Evolutionary conservation across 2,329 filamentous ascomycete genomes (phyloP).

Genomic region (Sporothrix luriei): DNA sequence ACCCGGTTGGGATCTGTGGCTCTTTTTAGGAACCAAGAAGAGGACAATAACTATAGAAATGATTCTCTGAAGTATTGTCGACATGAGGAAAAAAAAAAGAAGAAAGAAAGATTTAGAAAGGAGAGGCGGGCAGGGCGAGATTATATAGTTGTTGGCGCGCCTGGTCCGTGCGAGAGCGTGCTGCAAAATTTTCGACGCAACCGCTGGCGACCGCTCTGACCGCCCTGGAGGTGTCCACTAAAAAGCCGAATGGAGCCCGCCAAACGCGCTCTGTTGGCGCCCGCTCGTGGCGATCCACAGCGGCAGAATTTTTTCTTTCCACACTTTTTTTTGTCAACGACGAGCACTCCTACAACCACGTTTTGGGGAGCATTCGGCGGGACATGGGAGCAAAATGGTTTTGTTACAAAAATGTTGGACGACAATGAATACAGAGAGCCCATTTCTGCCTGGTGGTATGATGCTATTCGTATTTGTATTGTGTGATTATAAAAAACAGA

Average conservation of each 20-base stretch:
- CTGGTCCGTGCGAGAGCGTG: conserved; percentile 30
- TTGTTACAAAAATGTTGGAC: neutral
- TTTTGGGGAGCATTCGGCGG: neutral
- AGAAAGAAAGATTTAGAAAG: conserved; percentile 46
- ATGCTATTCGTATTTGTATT: conserved; percentile 1
- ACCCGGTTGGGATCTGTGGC: conserved; percentile 94
- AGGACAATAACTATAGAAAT: conserved; percentile 97
- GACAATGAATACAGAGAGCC: no score
- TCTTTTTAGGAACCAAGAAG: conserved; percentile 89
- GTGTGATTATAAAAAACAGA: neutral
- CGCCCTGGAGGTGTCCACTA: conserved; percentile 4
- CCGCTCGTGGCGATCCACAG: conserved; percentile 6
- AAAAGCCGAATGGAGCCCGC: neutral
- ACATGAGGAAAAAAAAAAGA: conserved; percentile 58
- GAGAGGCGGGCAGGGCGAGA: conserved; percentile 36
- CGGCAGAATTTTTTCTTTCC: conserved; percentile 23
- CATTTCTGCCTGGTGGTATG: neutral
- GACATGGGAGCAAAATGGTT: neutral
- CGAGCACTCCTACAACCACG: neutral
- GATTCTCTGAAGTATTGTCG: conserved; percentile 78
- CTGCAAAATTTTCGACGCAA: neutral
- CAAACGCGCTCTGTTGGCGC: neutral
- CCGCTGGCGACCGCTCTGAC: conserved; percentile 6
- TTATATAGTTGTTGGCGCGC: conserved; percentile 49
- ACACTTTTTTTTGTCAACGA: neutral